phyloP scores from a whole-genome alignment of 2,329 filamentous ascomycete species.

The Arthrobotrys sphaeroides region DNA sequence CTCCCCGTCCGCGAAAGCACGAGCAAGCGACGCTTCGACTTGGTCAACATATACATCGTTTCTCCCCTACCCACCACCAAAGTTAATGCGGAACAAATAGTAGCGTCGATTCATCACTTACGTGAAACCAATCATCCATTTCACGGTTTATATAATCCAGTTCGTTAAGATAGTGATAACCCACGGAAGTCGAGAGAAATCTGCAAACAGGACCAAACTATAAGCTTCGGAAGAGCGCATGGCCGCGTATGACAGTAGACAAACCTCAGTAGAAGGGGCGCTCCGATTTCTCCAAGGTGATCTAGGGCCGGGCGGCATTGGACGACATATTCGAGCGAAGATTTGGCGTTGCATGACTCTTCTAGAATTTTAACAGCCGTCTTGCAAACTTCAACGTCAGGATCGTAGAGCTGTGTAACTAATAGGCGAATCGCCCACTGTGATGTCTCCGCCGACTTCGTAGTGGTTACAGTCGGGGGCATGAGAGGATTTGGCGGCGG shows the following conservation, averaged over 20 bases:
- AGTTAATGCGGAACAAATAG: neutral
- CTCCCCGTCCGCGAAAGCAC: constrained; percentile 73
- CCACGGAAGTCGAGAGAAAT: constrained; percentile 94
- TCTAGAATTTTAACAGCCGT: constrained; percentile 96
- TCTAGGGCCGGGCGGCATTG: constrained; percentile 94
- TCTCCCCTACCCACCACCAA: constrained; percentile 67
- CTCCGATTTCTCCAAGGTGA: constrained; percentile 94
- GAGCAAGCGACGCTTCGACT: constrained; percentile 93
- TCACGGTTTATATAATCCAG: constrained; percentile 99
- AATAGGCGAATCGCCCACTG: constrained; percentile 96
- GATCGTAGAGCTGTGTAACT: constrained; percentile 98
- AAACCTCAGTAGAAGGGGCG: constrained; percentile 80
- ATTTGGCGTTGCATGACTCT: constrained; percentile 92
- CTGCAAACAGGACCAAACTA: constrained; percentile 17
- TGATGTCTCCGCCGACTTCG: constrained; percentile 67
- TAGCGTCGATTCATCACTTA: constrained; percentile 39
- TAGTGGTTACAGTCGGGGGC: constrained; percentile 59
- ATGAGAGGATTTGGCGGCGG: constrained; percentile 61
- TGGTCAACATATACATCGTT: constrained; percentile 96
- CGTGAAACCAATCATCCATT: constrained; percentile 99
- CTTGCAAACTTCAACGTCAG: constrained; percentile 94
- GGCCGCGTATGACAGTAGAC: neutral
- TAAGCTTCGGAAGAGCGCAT: neutral
- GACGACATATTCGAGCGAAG: constrained; percentile 92
- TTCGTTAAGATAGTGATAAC: constrained; percentile 95